These are phyloP conservation scores for Fraxinus xanthoxyloides DNA, from an alignment of 305 asterid genomes.

Conservation along the genomic window DNA sequence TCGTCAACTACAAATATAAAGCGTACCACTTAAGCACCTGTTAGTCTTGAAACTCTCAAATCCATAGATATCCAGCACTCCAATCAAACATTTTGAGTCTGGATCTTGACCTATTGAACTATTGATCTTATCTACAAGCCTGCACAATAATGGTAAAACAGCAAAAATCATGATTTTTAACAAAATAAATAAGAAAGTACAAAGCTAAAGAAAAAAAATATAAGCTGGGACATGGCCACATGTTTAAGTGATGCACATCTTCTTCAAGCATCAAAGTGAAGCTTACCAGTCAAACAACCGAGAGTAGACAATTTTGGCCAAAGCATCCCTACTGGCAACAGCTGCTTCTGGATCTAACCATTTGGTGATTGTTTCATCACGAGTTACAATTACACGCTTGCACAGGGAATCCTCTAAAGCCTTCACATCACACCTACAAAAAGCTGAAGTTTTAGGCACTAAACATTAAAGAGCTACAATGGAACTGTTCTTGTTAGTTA, in stretches of 20 bases:
- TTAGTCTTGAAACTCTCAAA: conserved; percentile 97
- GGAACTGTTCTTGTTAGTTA: background rate
- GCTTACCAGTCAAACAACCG: conserved; percentile 34
- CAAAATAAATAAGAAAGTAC: background rate
- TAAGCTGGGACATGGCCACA: background rate
- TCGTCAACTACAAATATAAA: conserved; percentile 41
- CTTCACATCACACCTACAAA: conserved; percentile 35
- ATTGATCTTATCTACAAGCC: background rate
- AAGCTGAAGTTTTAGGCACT: background rate
- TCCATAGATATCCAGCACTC: background rate
- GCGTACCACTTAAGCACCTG: conserved; percentile 96
- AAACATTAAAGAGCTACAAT: background rate
- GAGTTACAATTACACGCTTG: conserved; percentile 34
- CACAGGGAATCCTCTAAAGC: conserved; percentile 34
- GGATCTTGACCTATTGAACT: background rate
- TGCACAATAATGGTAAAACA: background rate
- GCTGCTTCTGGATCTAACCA: conserved; percentile 36
- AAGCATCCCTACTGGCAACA: conserved; percentile 32
- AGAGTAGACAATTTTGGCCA: conserved; percentile 33
- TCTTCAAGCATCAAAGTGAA: background rate
- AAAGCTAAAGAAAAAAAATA: background rate
- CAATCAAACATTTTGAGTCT: background rate
- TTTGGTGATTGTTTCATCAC: conserved; percentile 31
- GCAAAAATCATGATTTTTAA: background rate
- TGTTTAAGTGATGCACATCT: background rate